A percentile compares a stretch with the other conserved stretches of the same genome.
Conservation (phyloP, 164 flowering plant species). For the Houttuynia cordata region DNA sequence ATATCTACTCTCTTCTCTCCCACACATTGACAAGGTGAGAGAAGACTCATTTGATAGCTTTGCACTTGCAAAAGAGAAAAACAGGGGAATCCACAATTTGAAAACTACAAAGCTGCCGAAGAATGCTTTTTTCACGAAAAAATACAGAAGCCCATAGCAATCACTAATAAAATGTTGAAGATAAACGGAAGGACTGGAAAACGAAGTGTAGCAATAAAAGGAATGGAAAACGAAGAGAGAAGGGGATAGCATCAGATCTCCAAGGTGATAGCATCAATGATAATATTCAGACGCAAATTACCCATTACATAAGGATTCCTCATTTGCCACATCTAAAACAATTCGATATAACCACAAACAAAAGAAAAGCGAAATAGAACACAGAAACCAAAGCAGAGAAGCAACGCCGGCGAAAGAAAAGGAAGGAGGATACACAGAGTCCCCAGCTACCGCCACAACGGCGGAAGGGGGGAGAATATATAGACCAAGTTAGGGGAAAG, state of each 20-base stretch:
- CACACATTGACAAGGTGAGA: too few relatives aligned
- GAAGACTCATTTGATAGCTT: too few relatives aligned
- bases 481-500: too few relatives aligned
- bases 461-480: background rate
- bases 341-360: background rate
- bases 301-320: conserved; percentile 10
- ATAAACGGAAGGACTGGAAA: background rate
- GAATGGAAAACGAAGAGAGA: background rate
- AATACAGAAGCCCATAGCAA: background rate
- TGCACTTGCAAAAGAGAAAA: background rate
- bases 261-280: conserved; percentile 13
- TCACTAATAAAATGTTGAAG: background rate
- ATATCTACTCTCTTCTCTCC: conserved; percentile 3
- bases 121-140: background rate
- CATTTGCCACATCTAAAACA: conserved; percentile 4
- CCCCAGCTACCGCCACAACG: background rate
- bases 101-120: background rate
- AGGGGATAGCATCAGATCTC: conserved; percentile 10
- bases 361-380: background rate
- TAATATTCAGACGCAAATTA: conserved; percentile 12
- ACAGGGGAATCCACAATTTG: background rate
- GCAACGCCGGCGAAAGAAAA: background rate
- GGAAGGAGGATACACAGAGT: background rate
- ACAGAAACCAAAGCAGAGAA: background rate
- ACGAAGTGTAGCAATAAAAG: too few relatives aligned